Base-by-base conservation (phyloP, 2,329 filamentous ascomycete genomes). In the Tolypocladium amazonense region DNA sequence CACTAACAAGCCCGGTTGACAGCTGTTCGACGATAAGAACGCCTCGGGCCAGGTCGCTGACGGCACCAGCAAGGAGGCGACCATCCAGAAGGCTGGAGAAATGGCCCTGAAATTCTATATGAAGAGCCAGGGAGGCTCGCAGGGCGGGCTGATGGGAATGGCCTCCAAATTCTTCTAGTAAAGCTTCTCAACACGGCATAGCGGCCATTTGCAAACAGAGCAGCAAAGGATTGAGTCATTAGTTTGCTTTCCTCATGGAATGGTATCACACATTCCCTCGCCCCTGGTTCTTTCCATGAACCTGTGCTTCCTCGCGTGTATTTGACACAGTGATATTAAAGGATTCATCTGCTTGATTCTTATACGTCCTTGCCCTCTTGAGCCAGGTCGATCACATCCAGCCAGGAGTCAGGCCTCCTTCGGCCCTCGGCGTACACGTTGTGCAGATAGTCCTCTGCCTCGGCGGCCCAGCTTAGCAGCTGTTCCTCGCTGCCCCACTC, bases 31-130 rank as follows among this genome's bases (percentile, higher is more conserved):
- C 64, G 74, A 78, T 70, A 83, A 86, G 71, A 71, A 77, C 37
- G 74, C 78, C 12, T 72, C 80, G 64, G 83, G 83, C 65, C 79
- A 81, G 65, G 76, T 84, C 25, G 70, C 76, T 3, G 73, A 79
- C 30, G 80, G 81, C 33, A 83, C 88, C 6, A 88, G 84, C 75
- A 96, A 96, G 82, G 85, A 96, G 75, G 86, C 85, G 56, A 90
- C 86, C 56, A 78, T 97, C 55, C 85, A 88, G 70, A 79, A 86
- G 72, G 92, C 92, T 3, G 92, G 86, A 1, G 87, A 96, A 80
- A 88, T 90, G 82, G 92, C 92, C 3, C 74, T 96, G 67, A 92
- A 96, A 82, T 88, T 96, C 84, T 96, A 92, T 74, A 77, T 95
- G 78, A 92, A 96, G 83, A 85, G 82, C 66, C 81, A 91, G 71